Conservation (phyloP, 192 early-diverging fungal genomes). For the Backusella tarrabulga region DNA sequence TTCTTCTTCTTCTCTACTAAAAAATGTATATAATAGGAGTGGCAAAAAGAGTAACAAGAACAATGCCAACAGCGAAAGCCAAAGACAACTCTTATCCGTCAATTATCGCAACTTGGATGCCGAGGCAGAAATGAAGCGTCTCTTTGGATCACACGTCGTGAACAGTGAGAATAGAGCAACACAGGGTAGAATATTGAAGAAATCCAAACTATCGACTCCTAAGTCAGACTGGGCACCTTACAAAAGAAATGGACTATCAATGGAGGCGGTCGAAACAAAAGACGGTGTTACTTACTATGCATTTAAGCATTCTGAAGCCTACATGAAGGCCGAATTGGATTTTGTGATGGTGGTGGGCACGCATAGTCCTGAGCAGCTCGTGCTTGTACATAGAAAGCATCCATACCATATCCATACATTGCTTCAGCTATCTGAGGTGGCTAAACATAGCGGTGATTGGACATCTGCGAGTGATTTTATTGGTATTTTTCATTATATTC, state of each 20-base stretch:
- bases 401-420: conserved; percentile 90
- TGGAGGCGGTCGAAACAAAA: conserved; percentile 42
- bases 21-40: neutral
- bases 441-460: conserved; percentile 83
- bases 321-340: conserved; percentile 70
- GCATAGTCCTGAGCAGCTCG: conserved; percentile 72
- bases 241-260: conserved; percentile 45
- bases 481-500: conserved; percentile 30
- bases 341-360: conserved; percentile 74
- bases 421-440: conserved; percentile 82
- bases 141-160: conserved; percentile 89
- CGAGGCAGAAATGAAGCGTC: conserved; percentile 83
- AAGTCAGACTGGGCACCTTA: conserved; percentile 71
- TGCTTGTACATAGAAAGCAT: conserved; percentile 63
- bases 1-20: neutral
- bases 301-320: conserved; percentile 69
- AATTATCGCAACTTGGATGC: conserved; percentile 75
- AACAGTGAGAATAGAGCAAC: conserved; percentile 36
- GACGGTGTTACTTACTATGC: conserved; percentile 47
- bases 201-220: conserved; percentile 62
- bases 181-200: conserved; percentile 43
- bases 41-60: conserved; percentile 5
- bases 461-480: conserved; percentile 78
- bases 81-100: conserved; percentile 43
- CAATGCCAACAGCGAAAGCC: neutral